Base-by-base conservation (phyloP, 257 asterid genomes). In the Capsicum chinense region DNA sequence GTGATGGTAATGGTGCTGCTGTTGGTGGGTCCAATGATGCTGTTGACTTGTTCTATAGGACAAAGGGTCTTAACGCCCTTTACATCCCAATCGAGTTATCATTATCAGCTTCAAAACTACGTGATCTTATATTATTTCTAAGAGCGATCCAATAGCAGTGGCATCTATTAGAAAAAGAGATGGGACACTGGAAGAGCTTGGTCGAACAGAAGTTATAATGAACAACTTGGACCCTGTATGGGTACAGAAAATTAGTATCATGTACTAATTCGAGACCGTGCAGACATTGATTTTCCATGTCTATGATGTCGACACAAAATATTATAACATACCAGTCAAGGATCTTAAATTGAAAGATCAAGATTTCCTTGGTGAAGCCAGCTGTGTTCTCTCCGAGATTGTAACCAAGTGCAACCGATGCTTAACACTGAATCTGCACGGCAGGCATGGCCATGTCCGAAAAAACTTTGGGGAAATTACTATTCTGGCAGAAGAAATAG, bases 71-170 rank as follows among this genome's bases (percentile, higher is more conserved):
- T 58, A 89, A 88, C 44, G 37, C 83, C 19, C 98, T 94, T 62
- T 90, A 33, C 87, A 85, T 93, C 9, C 91, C 89, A 62, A 88
- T 92, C 6, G 90, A 94, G 99, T 86, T 95, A 88, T 90, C 94
- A 80, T 90, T 95, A 76, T 95, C 98, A 73, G 99, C 97, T 67
- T 90, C 94, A 12, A 95, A 92, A 89, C 90, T 95, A 62, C 87
- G 73, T 52, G 98, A 94, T 85, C 88, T 73, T 54, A 95, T 82
- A 78, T 93, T 48, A 14, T 58, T 56, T 95, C 98, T 9, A 95
- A 95, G 99, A 26, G 33, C 1, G 33, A 26, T 26, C 33, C 33
- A 26, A 26, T 26, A 1, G 33, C 33, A 26, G 33, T 26, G 33
- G 33, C 0, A 26, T 26, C 33, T 26, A 26, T 26, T 26, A 26